These are phyloP conservation scores for Cymbidium sinense DNA, from an alignment of 106 monocot species.

Conservation along the genomic window DNA sequence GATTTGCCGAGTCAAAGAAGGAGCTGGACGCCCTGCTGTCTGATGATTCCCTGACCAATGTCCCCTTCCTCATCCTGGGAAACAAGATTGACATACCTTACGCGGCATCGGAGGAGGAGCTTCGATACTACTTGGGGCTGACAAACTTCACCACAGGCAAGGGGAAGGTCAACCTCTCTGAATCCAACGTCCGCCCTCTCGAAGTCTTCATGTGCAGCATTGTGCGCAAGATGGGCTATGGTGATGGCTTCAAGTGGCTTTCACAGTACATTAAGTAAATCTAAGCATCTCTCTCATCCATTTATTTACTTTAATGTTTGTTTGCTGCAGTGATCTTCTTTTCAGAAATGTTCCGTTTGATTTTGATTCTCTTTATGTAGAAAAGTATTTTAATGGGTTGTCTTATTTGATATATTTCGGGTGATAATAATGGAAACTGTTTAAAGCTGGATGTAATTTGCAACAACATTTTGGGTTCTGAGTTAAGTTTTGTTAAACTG, in stretches of 20 bases:
- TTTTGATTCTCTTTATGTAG: neutral
- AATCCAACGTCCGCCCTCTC: slow-evolving; percentile 8
- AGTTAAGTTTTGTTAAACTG: too few relatives aligned
- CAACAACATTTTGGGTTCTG: too few relatives aligned
- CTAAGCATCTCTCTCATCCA: neutral
- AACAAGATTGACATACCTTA: slow-evolving; percentile 9
- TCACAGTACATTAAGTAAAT: slow-evolving; percentile 9
- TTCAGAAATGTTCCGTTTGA: neutral
- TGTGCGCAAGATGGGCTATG: slow-evolving; percentile 10
- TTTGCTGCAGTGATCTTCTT: neutral
- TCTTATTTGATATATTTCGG: too few relatives aligned
- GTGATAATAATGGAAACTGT: too few relatives aligned
- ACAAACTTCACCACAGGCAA: slow-evolving; percentile 15
- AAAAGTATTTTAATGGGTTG: too few relatives aligned
- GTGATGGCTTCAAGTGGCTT: slow-evolving; percentile 10
- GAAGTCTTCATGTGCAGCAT: slow-evolving; percentile 10
- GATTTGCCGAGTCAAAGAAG: slow-evolving; percentile 14
- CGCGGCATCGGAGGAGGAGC: slow-evolving; percentile 14
- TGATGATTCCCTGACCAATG: slow-evolving; percentile 12
- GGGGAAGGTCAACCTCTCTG: slow-evolving; percentile 9
- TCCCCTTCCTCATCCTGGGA: slow-evolving; percentile 10
- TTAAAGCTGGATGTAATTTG: too few relatives aligned
- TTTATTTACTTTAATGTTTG: neutral
- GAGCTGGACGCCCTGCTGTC: slow-evolving; percentile 14
- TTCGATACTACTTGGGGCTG: slow-evolving; percentile 7